phyloP scores from a whole-genome alignment of 306 rosid species.

The Ormosia emarginata region DNA sequence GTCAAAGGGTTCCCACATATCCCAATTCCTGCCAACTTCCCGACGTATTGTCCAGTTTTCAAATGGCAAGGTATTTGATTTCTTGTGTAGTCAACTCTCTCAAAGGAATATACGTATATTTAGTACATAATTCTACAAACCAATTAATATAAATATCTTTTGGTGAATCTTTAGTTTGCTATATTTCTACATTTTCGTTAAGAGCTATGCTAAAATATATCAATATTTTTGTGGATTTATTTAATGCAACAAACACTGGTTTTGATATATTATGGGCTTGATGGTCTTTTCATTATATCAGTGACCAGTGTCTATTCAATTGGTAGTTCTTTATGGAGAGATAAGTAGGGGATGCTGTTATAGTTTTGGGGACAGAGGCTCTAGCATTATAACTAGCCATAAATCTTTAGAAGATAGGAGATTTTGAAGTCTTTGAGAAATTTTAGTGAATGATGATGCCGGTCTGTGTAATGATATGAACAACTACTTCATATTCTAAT shows the following conservation, averaged over 20 bases:
- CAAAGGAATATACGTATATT: background rate
- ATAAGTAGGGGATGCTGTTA: background rate
- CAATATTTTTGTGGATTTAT: background rate
- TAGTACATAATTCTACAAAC: background rate
- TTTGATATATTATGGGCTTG: background rate
- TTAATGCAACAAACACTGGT: background rate
- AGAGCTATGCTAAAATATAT: background rate
- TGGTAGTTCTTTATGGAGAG: background rate
- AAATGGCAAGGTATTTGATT: slow-evolving; percentile 77
- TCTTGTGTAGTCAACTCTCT: background rate
- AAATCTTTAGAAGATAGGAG: background rate
- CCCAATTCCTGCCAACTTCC: slow-evolving; percentile 94
- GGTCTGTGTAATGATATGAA: background rate
- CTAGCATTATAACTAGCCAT: background rate
- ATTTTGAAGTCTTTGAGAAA: background rate
- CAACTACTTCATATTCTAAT: background rate
- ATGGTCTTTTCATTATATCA: background rate
- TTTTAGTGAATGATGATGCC: background rate
- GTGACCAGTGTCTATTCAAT: background rate
- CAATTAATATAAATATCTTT: background rate
- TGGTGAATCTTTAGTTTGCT: background rate
- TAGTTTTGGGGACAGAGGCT: background rate
- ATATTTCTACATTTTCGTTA: background rate
- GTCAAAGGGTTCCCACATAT: slow-evolving; percentile 45
- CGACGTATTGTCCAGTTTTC: slow-evolving; percentile 94